Evolutionary conservation across 306 rosid species (phyloP), one percentile per base, ranked within the genome.

Genomic region (Trifolium fragiferum): DNA sequence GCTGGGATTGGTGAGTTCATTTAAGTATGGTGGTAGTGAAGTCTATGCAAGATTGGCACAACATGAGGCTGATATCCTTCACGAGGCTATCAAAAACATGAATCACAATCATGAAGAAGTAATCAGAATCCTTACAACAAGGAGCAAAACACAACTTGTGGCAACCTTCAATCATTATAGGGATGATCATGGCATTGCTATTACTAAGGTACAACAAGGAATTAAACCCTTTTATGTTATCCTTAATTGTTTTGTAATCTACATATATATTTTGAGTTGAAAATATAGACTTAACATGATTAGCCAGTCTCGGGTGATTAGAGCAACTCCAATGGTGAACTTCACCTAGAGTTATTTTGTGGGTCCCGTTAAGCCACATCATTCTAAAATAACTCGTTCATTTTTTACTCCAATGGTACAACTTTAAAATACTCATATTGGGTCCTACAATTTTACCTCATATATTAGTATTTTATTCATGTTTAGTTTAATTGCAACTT

Each of bases 121-220:
- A 5, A 89, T 88, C 21, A 88, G 97, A 82, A 89, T 89, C 53
- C 82, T 91, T 15, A 89, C 84, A 8, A 93, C 97, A 32, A 88
- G 97, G 67, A 88, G 93, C 84, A 91, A 83, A 76, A 64, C 83
- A 0, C 97, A 91, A 76, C 90, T 91, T 83, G 76, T 86, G 43
- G 93, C 91, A 0, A 86, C 90, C 53, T 88, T 91, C 86, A 93
- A 91, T 61, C 72, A 74, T 27, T 91, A 89, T 78, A 84, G 80
- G 82, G 96, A 91, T 74, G 91, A 72, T 38, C 87, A 83, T 68
- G 90, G 84, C 51, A 65, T 72, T 80, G 85, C 98, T 61, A 86
- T 94, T 73, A 82, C 93, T 25, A 89, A 90, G 96, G 98, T 93
- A 12, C 62, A 74, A n/a, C n/a, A n/a, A n/a, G n/a, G n/a, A n/a